Evolutionary conservation across 225 moss, liverwort and hornwort genomes (phyloP).

Genomic region (Bryum argenteum): DNA sequence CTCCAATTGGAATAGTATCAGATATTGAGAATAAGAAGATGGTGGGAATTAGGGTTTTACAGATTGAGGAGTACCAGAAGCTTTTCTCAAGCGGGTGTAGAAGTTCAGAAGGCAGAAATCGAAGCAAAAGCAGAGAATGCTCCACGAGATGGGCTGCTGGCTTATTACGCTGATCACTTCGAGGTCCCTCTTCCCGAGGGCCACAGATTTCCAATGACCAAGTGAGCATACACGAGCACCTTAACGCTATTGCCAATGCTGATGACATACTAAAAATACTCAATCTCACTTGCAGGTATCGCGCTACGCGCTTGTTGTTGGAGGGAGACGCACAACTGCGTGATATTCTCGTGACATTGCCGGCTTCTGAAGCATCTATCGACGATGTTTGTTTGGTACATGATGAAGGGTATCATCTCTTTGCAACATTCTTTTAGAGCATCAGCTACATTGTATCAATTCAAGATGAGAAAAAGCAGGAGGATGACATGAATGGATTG

Average conservation of each 20-base stretch:
- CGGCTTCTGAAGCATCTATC: constrained; percentile 58
- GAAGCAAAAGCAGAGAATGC: constrained; percentile 18
- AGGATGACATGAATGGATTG: constrained; percentile 1
- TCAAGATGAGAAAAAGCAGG: too few relatives aligned
- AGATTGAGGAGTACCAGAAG: constrained; percentile 21
- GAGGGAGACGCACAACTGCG: constrained; percentile 75
- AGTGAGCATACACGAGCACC: constrained; percentile 40
- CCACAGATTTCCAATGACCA: constrained; percentile 90
- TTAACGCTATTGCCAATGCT: not conserved
- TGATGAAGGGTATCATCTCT: constrained; percentile 55
- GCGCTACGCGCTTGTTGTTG: constrained; percentile 73
- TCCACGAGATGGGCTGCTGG: constrained; percentile 52
- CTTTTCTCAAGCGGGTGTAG: constrained; percentile 4
- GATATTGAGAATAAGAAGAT: constrained; percentile 11
- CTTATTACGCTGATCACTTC: constrained; percentile 81
- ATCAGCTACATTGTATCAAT: not conserved
- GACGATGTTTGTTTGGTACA: constrained; percentile 78
- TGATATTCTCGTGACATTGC: constrained; percentile 59
- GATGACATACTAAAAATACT: not conserved
- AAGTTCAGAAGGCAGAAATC: constrained; percentile 21
- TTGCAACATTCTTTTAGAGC: not conserved
- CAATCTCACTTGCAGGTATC: constrained; percentile 53
- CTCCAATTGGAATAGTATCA: not conserved
- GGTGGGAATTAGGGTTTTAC: constrained; percentile 28
- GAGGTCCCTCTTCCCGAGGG: constrained; percentile 77